These are phyloP conservation scores for Rugosomyces carneus DNA, from an alignment of 1,284 basidiomycete species.

Conservation along the genomic window DNA sequence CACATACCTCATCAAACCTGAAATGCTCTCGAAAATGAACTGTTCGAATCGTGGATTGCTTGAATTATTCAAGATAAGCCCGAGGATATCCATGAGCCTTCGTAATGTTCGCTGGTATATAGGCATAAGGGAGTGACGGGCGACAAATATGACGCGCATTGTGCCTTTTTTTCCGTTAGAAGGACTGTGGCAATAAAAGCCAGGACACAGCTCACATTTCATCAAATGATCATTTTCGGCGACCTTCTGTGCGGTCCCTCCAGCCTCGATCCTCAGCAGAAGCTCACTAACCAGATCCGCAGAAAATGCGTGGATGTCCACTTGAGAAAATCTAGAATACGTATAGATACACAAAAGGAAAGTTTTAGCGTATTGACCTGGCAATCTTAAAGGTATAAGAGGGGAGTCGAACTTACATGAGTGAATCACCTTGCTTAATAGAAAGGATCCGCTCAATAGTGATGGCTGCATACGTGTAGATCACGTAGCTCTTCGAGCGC, in stretches of 20 bases:
- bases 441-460: slow-evolving; percentile 87
- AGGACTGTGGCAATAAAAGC: too few relatives aligned
- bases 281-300: slow-evolving; percentile 73
- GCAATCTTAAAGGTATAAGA: too few relatives aligned
- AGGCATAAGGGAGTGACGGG: slow-evolving; percentile 71
- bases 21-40: slow-evolving; percentile 94
- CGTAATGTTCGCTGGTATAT: slow-evolving; percentile 63
- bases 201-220: slow-evolving; percentile 64
- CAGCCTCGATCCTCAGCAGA: slow-evolving; percentile 77
- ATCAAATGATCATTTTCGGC: slow-evolving; percentile 98
- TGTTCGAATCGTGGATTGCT: slow-evolving; percentile 98
- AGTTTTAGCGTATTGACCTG: too few relatives aligned
- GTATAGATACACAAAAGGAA: not conserved
- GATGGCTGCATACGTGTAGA: slow-evolving; percentile 86
- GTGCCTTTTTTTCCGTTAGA: slow-evolving; percentile 60
- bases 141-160: slow-evolving; percentile 92
- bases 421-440: slow-evolving; percentile 71
- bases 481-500: slow-evolving; percentile 74
- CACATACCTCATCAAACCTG: slow-evolving; percentile 80
- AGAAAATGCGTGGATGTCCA: slow-evolving; percentile 83
- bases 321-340: slow-evolving; percentile 67
- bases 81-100: slow-evolving; percentile 79
- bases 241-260: slow-evolving; percentile 86
- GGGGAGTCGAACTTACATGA: slow-evolving; percentile 43
- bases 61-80: slow-evolving; percentile 90